Evolutionary conservation across 352 stramenopile species (phyloP).

Genomic region (Phytophthora colocasiae): DNA sequence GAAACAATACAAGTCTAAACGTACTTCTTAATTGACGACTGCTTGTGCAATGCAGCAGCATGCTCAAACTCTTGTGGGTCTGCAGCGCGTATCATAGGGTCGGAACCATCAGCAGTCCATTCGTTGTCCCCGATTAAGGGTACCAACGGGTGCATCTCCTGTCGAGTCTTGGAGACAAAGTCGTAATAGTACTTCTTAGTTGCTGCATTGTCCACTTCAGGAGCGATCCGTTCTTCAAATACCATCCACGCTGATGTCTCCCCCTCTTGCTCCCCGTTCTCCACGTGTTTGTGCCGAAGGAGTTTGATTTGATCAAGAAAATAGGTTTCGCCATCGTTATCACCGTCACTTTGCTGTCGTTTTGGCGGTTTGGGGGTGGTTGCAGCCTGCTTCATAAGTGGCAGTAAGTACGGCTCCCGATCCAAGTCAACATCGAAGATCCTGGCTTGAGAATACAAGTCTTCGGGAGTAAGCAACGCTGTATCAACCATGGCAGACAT

Average conservation of each 20-base stretch:
- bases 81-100: slow-evolving; percentile 29
- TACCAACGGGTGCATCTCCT: slow-evolving; percentile 49
- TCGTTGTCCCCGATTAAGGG: slow-evolving; percentile 31
- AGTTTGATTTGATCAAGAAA: slow-evolving; percentile 60
- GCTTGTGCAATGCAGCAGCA: slow-evolving; percentile 52
- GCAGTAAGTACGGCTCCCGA: slow-evolving; percentile 56
- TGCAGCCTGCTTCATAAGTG: slow-evolving; percentile 57
- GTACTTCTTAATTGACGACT: slow-evolving; percentile 64
- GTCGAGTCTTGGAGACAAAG: slow-evolving; percentile 49
- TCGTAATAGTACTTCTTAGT: slow-evolving; percentile 61
- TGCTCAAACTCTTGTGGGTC: slow-evolving; percentile 59
- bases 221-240: slow-evolving; percentile 43
- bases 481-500: slow-evolving; percentile 10
- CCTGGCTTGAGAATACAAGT: slow-evolving; percentile 52
- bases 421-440: slow-evolving; percentile 54
- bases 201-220: slow-evolving; percentile 10
- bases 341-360: slow-evolving; percentile 20
- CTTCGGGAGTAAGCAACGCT: slow-evolving; percentile 42
- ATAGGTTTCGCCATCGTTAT: slow-evolving; percentile 44
- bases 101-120: slow-evolving; percentile 13
- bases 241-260: slow-evolving; percentile 51
- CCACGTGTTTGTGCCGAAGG: slow-evolving; percentile 32
- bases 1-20: not conserved
- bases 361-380: slow-evolving; percentile 54
- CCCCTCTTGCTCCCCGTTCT: slow-evolving; percentile 6